These are phyloP conservation scores for Fusarium temperatum DNA, from an alignment of 2,329 filamentous ascomycete species.

Conservation along the genomic window DNA sequence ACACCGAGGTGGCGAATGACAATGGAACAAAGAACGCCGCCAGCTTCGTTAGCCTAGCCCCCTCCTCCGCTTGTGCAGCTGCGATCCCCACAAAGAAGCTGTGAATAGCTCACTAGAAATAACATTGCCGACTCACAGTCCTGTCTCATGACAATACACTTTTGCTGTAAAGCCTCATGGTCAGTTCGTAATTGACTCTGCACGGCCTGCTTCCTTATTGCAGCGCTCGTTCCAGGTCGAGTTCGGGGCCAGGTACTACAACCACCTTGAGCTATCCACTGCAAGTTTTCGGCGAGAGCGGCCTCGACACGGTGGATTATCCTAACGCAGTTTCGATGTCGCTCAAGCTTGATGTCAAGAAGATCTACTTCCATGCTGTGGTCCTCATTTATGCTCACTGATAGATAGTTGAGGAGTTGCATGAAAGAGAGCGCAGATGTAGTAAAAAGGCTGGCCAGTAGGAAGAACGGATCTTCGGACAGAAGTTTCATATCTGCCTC, in stretches of 20 bases:
- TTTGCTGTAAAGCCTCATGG: fast-evolving
- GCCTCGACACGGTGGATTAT: neutral
- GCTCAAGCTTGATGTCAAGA: neutral
- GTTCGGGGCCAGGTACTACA: neutral
- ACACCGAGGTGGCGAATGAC: neutral
- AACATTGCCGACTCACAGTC: neutral
- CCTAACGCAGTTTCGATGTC: neutral
- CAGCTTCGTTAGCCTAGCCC: neutral
- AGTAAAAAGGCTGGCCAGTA: no score
- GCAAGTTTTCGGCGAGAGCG: neutral
- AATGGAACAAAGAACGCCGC: neutral
- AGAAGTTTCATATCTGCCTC: neutral
- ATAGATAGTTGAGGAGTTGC: no score
- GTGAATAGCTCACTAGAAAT: no score
- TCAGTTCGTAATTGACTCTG: fast-evolving
- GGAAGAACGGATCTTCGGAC: neutral
- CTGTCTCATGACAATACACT: fast-evolving
- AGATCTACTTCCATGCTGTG: no score
- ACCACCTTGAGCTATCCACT: neutral
- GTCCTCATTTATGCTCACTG: no score
- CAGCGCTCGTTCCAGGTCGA: neutral
- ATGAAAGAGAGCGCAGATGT: no score
- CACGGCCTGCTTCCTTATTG: neutral
- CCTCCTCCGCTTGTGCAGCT: neutral
- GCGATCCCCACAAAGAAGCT: neutral